A percentile compares a stretch with the other conserved stretches of the same genome.
These are phyloP conservation scores for Stereocaulon alpinum DNA, from an alignment of 495 filamentous ascomycete genomes.

Conservation along the genomic window DNA sequence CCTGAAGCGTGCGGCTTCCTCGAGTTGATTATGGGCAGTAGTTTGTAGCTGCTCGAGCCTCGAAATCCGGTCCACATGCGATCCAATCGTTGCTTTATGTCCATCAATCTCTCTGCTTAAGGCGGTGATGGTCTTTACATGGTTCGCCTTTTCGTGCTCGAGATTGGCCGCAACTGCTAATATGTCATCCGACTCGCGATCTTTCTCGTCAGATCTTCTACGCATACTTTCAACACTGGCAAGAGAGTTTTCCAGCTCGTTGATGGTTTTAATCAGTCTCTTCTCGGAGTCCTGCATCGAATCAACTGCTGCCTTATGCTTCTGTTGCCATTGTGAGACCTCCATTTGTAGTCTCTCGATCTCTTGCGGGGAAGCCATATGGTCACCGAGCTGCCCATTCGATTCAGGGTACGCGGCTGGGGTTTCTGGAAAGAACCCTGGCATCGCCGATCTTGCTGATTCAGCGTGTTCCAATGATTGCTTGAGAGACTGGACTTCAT, in stretches of 20 bases:
- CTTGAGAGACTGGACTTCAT: constrained; percentile 58
- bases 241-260: constrained; percentile 53
- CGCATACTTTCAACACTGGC: constrained; percentile 39
- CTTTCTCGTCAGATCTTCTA: constrained; percentile 29
- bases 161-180: constrained; percentile 36
- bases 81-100: constrained; percentile 60
- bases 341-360: constrained; percentile 67
- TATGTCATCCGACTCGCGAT: constrained; percentile 33
- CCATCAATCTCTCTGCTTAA: constrained; percentile 69
- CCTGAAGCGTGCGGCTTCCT: constrained; percentile 23
- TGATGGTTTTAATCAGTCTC: constrained; percentile 59
- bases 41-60: constrained; percentile 56
- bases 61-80: constrained; percentile 51
- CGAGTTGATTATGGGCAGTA: constrained; percentile 47
- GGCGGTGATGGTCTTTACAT: constrained; percentile 48
- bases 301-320: constrained; percentile 60
- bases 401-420: constrained; percentile 21
- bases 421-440: constrained; percentile 27
- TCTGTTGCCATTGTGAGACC: constrained; percentile 60
- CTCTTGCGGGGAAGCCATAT: constrained; percentile 46
- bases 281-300: constrained; percentile 65
- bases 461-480: constrained; percentile 34
- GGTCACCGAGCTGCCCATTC: constrained; percentile 29
- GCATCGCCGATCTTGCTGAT: constrained; percentile 32
- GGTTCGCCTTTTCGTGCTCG: constrained; percentile 43